Conservation (phyloP, 2,329 filamentous ascomycete species). For the Canariomyces notabilis region DNA sequence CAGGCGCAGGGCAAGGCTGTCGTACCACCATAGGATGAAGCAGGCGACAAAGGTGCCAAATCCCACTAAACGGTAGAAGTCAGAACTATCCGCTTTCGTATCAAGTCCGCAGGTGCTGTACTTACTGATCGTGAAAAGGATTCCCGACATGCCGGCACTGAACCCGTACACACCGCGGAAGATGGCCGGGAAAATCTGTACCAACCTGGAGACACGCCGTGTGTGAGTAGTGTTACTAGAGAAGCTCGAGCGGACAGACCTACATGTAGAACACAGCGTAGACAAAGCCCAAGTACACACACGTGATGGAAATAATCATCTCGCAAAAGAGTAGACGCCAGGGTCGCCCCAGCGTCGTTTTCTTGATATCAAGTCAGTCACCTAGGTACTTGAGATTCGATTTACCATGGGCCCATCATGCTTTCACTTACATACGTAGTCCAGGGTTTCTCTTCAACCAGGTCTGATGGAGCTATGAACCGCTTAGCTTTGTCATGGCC, state of each 20-base stretch:
- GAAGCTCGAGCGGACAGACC: not conserved
- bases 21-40: conserved; percentile 22
- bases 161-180: conserved; percentile 30
- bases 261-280: conserved; percentile 33
- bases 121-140: conserved; percentile 24
- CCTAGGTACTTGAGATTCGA: too few species aligned
- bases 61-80: too few species aligned
- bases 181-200: conserved; percentile 24
- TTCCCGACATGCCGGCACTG: conserved; percentile 25
- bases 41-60: conserved; percentile 24
- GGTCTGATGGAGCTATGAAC: conserved; percentile 23
- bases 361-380: conserved; percentile 14
- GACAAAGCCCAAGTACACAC: conserved; percentile 30
- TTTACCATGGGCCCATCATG: not conserved
- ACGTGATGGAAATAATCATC: conserved; percentile 28
- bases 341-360: conserved; percentile 28
- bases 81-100: too few species aligned
- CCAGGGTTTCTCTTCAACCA: conserved; percentile 17
- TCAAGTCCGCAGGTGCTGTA: too few species aligned
- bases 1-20: conserved; percentile 19
- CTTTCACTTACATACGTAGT: conserved; percentile 21
- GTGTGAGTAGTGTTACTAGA: too few species aligned
- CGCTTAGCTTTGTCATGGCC: conserved; percentile 6
- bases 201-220: conserved; percentile 17
- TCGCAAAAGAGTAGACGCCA: conserved; percentile 29